Conservation (phyloP, 2,329 filamentous ascomycete species). For the Fusarium sarcochroum region DNA sequence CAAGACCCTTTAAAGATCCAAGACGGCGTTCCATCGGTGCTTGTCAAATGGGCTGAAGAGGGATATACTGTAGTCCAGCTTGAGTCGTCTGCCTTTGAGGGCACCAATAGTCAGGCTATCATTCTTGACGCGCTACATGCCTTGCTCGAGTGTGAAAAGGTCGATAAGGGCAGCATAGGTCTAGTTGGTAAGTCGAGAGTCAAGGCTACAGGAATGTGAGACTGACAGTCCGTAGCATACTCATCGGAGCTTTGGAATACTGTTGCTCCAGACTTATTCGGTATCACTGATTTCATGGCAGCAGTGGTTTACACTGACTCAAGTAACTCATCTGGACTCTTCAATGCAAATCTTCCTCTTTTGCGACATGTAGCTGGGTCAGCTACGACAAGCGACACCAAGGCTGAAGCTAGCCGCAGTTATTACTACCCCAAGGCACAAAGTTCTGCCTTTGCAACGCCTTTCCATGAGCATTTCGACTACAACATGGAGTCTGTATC, state of each 20-base stretch:
- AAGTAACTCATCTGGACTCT: conserved; percentile 4
- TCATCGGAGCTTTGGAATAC: conserved; percentile 41
- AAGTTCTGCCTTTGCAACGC: conserved; percentile 61
- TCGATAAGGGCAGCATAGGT: conserved; percentile 57
- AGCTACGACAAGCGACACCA: neutral
- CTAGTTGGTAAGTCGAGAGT: conserved; percentile 50
- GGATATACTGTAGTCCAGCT: conserved; percentile 69
- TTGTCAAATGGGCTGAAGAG: conserved; percentile 80
- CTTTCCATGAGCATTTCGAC: conserved; percentile 64
- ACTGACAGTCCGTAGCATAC: conserved; percentile 14
- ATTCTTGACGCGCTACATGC: conserved; percentile 42
- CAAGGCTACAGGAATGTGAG: fast-evolving
- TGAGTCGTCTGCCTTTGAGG: conserved; percentile 2
- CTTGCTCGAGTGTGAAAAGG: conserved; percentile 47
- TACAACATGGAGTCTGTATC: conserved; percentile 69
- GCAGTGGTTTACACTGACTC: conserved; percentile 41
- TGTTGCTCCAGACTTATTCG: conserved; percentile 34
- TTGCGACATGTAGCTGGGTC: conserved; percentile 38
- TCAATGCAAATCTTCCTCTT: conserved; percentile 11
- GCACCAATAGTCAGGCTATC: conserved; percentile 25
- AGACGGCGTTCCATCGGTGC: conserved; percentile 64
- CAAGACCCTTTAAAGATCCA: conserved; percentile 37
- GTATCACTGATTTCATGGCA: conserved; percentile 42
- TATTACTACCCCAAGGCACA: conserved; percentile 59
- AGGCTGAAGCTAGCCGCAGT: neutral